A percentile compares a stretch with the other conserved stretches of the same genome.
Conservation (phyloP, 805 yeast species). For the Pichia sporocuriosa region DNA sequence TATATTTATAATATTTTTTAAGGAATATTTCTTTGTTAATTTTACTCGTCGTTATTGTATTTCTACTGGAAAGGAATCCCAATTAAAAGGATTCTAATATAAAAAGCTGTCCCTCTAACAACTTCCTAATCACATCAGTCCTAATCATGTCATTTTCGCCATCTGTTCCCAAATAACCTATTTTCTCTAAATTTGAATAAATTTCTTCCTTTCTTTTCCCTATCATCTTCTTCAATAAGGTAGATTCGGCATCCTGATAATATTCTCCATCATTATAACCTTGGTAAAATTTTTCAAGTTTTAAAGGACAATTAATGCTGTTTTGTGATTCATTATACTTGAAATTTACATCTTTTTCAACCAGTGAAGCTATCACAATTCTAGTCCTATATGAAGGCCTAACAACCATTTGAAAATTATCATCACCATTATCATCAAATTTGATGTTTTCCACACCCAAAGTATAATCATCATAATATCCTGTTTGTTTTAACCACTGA, state of each 20-base stretch:
- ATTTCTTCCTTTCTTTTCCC: slow-evolving; percentile 17
- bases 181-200: slow-evolving; percentile 1
- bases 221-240: slow-evolving; percentile 31
- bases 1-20: not conserved
- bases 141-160: not conserved
- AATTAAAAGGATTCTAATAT: not conserved
- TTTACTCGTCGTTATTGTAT: not conserved
- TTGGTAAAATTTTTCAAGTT: slow-evolving; percentile 33
- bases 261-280: slow-evolving; percentile 44
- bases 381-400: slow-evolving; percentile 66
- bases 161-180: not conserved
- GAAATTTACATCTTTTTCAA: slow-evolving; percentile 24
- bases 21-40: not conserved
- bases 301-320: slow-evolving; percentile 23
- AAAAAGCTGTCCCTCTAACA: not conserved
- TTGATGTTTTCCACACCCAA: slow-evolving; percentile 30
- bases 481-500: slow-evolving; percentile 36
- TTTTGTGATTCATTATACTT: not conserved
- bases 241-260: slow-evolving; percentile 29
- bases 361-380: slow-evolving; percentile 61
- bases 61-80: too few species aligned
- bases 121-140: not conserved
- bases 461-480: slow-evolving; percentile 73
- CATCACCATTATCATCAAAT: not conserved
- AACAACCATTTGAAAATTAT: not conserved